Evolutionary conservation across 345 rosid genomes (phyloP), one percentile per base, ranked within the genome.

Genomic region (Linum lewisii): DNA sequence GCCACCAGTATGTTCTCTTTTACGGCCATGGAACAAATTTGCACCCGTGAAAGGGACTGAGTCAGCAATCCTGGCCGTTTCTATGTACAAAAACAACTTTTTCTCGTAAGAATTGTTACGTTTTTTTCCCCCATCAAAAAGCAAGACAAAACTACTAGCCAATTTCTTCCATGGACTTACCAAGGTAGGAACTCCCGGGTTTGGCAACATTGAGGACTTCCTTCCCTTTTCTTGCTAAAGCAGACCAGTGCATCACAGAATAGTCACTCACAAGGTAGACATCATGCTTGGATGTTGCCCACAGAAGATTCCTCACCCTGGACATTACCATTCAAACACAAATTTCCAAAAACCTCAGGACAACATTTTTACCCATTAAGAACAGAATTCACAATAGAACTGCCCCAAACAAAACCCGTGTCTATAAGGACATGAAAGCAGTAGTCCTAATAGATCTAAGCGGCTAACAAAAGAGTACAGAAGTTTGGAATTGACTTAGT

Each of bases 251-350:
- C 88, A 84, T 87, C 54, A 84, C 81, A 2, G 97, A 87, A 75
- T 81, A 87, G 74, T 85, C 87, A 63, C 84, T 85, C 86, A 84
- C 78, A 50, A 89, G 89, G 76, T 87, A 93, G 37, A 85, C 97
- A 71, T 93, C 92, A 54, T 93, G 95, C 74, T 93, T 93, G 18
- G 99, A 87, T 63, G 95, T 85, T 66, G 97, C 81, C 85, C 91
- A 85, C 52, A 93, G 47, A 71, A 93, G 81, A 82, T 87, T 89
- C 62, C 99, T 86, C 71, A 93, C 76, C n/a, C 97, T 93, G 79
- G 64, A 71, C 61, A 66, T 8, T 5, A 37, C 37, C 57, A 37
- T 51, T 58, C 55, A 51, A 64, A 62, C 4, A 62, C 16, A 65
- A n/a, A 60, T 59, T 11, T 68, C 25, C 51, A 59, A 47, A 13